phyloP scores from a whole-genome alignment of 179 eudicot genomes.

The Patellifolia procumbens region DNA sequence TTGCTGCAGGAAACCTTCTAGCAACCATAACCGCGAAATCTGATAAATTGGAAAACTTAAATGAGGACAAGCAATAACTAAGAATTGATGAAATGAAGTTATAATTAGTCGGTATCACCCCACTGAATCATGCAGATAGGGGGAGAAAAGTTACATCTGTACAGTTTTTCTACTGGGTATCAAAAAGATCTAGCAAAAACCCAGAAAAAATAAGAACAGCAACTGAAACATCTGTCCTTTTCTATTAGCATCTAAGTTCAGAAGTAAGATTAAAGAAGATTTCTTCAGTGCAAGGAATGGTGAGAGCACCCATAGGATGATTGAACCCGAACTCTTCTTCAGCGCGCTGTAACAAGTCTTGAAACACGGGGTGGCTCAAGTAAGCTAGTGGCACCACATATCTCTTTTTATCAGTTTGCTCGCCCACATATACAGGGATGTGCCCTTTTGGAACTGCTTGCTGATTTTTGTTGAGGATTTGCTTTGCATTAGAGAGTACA shows the following conservation, averaged over 20 bases:
- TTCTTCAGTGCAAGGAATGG: conserved; percentile 39
- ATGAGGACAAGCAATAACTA: not conserved
- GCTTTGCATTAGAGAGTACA: conserved; percentile 38
- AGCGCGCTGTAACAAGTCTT: conserved; percentile 30
- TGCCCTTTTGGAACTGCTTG: conserved; percentile 48
- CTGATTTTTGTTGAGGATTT: conserved; percentile 32
- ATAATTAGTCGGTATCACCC: conserved; percentile 14
- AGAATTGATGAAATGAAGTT: not conserved
- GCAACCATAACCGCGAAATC: too few relatives aligned
- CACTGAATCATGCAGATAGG: conserved; percentile 23
- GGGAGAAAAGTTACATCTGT: conserved; percentile 15
- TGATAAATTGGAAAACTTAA: not conserved
- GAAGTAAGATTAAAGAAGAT: conserved; percentile 32
- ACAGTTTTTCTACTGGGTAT: conserved; percentile 5
- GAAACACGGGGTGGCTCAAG: conserved; percentile 41
- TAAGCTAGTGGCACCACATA: conserved; percentile 39
- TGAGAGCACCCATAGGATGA: conserved; percentile 48
- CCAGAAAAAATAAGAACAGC: not conserved
- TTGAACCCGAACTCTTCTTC: conserved; percentile 47
- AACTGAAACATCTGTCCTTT: not conserved
- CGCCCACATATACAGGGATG: conserved; percentile 54
- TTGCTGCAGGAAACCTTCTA: not conserved
- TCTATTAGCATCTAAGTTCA: conserved; percentile 13
- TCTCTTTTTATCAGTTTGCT: conserved; percentile 41
- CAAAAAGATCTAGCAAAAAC: conserved; percentile 7